phyloP scores from a whole-genome alignment of 116 monocot genomes.

The Papilionanthe hybrid region DNA sequence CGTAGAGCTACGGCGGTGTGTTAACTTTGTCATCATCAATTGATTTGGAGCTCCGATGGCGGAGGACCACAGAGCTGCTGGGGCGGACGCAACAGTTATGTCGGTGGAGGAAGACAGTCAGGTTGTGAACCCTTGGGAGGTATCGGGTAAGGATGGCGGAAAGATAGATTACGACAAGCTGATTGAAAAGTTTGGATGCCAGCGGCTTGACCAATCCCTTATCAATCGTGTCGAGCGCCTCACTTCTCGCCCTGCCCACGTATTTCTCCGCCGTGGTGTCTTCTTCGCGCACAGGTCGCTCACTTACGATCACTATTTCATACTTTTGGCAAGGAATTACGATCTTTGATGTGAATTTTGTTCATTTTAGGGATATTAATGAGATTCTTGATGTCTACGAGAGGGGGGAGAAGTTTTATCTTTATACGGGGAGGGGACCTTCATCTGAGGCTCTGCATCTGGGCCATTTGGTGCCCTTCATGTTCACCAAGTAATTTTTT shows the following conservation, averaged over 20 bases:
- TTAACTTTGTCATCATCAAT: too few species aligned
- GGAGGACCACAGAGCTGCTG: constrained; percentile 7
- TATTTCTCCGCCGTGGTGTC: constrained; percentile 89
- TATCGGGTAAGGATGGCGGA: constrained; percentile 72
- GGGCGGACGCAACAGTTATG: neutral
- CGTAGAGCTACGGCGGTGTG: too few species aligned
- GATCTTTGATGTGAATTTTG: neutral
- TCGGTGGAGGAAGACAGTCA: constrained; percentile 32
- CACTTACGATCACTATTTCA: neutral
- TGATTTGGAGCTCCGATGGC: constrained; percentile 15
- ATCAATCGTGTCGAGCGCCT: constrained; percentile 66
- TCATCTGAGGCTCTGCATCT: constrained; percentile 94
- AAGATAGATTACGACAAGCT: constrained; percentile 98
- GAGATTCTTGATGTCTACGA: constrained; percentile 88
- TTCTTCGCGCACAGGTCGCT: constrained; percentile 88
- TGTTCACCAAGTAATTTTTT: constrained; percentile 82
- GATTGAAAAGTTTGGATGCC: constrained; percentile 93
- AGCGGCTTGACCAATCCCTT: constrained; percentile 51
- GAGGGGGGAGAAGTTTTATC: constrained; percentile 82
- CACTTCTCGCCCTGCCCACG: constrained; percentile 72
- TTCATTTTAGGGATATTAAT: constrained; percentile 61
- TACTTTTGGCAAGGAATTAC: neutral
- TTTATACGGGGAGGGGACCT: constrained; percentile 90
- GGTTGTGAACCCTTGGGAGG: constrained; percentile 92
- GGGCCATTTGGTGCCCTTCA: constrained; percentile 93